Percentiles rank a stretch among this genome's conserved stretches.
Conservation (phyloP, 345 rosid genomes). For the Eucalyptus virginea region DNA sequence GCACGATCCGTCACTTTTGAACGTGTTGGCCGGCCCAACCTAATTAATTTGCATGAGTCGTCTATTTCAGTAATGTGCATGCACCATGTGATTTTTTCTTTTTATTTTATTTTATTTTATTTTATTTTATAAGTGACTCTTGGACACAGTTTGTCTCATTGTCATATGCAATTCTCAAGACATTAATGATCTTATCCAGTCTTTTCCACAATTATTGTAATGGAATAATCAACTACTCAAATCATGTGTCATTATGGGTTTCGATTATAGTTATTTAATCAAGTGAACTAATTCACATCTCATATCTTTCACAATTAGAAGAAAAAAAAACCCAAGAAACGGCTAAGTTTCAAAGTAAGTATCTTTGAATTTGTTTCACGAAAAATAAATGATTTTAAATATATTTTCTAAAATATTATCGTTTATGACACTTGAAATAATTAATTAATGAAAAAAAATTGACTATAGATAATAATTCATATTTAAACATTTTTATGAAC, state of each 20-base stretch:
- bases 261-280: not conserved
- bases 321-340: not conserved
- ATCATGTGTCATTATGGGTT: not conserved
- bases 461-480: accelerated
- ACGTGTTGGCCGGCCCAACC: not conserved
- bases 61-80: not conserved
- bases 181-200: not conserved
- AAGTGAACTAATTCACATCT: not conserved
- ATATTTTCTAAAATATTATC: not conserved
- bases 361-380: accelerated
- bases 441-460: accelerated
- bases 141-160: not conserved
- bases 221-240: not conserved
- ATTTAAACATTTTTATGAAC: not conserved
- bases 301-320: not conserved
- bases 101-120: not conserved
- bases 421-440: accelerated
- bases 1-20: not conserved
- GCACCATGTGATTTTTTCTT: not conserved
- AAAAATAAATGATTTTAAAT: not conserved
- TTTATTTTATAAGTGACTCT: not conserved
- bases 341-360: not conserved
- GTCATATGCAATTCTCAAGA: not conserved
- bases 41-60: not conserved
- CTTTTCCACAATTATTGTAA: not conserved